Percentiles rank a stretch among this genome's conserved stretches.
Evolutionary conservation across 306 rosid species (phyloP).

Genomic region (Hylodesmum podocarpum): DNA sequence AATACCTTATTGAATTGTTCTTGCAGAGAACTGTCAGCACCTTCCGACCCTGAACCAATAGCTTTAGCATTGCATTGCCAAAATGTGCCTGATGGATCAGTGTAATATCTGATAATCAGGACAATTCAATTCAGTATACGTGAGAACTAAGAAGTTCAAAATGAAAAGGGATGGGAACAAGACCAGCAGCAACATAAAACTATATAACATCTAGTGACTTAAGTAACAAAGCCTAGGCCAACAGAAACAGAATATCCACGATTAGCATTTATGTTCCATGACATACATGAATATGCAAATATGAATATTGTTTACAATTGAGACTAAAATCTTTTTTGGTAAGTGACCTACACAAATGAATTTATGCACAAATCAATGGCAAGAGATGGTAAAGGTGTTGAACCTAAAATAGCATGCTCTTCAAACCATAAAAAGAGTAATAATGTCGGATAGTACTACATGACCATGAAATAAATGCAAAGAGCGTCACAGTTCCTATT

Average conservation of each 20-base stretch:
- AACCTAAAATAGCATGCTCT: conserved; percentile 3
- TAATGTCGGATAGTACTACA: neutral
- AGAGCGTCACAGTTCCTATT: conserved; percentile 1
- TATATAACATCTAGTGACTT: neutral
- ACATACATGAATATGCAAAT: neutral
- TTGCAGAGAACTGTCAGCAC: conserved; percentile 97
- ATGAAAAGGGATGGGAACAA: neutral
- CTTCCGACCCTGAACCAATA: conserved; percentile 98
- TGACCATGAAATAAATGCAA: neutral
- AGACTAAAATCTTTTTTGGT: neutral
- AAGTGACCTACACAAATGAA: neutral
- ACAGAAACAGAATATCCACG: conserved; percentile 1
- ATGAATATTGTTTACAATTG: neutral
- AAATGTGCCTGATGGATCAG: conserved; percentile 99
- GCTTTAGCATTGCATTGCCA: conserved; percentile 99
- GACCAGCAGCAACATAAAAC: neutral
- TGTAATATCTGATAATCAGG: conserved; percentile 67
- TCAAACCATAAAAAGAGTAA: neutral
- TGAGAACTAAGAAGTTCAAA: conserved; percentile 4
- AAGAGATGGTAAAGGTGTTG: neutral
- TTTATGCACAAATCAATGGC: neutral
- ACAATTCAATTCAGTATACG: conserved; percentile 2
- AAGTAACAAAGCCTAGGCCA: neutral
- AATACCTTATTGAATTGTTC: conserved; percentile 94
- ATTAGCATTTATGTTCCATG: neutral